Base-by-base conservation (phyloP, 495 filamentous ascomycete genomes). In the Chaetomidium leptoderma region DNA sequence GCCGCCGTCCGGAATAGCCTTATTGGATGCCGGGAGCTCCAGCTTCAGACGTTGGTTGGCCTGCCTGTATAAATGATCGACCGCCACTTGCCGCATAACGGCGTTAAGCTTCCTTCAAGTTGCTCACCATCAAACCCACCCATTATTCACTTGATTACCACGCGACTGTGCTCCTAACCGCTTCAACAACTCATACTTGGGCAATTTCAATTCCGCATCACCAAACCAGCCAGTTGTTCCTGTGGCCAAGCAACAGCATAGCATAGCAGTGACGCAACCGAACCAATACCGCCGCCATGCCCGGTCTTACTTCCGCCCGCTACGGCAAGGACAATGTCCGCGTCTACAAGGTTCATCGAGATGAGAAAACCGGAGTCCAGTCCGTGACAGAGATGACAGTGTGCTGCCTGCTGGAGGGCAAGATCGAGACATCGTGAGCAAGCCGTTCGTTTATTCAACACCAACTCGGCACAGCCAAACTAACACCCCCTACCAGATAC, bases 291-390 rank as follows among this genome's bases (percentile, higher is more conserved):
- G 45, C 29, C 68, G 68, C 62, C 60, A 83, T 84, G 81, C 71
- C 83, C 55, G 72, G 77, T 65, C 75, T 95, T 53, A 78, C 85
- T 58, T 79, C 88, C 70, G 89, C 90, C 67, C 85, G 86, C 66
- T 95, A 95, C 73, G 90, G 90, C 77, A 95, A 95, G 84, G 92
- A 97, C 82, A 97, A 98, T 79, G 87, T 98, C 79, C 91, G 93
- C 67, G 86, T 98, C 60, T 92, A 86, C 82, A 97, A 98, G 75
- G 90, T 96, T 66, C 80, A 93, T 63, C 81, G 82, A 55, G 84
- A 97, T 69, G 81, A 83, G 67, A 77, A 82, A 66, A 87, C 88
- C 13, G 83, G 85, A 30, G 76, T 80, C 4, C 93, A 98, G 71
- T 86, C 85, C 8, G 91, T 97, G 45, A 87, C 88, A 39, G 93